phyloP scores from a whole-genome alignment of 352 stramenopile genomes.

The Pythium chondricola region DNA sequence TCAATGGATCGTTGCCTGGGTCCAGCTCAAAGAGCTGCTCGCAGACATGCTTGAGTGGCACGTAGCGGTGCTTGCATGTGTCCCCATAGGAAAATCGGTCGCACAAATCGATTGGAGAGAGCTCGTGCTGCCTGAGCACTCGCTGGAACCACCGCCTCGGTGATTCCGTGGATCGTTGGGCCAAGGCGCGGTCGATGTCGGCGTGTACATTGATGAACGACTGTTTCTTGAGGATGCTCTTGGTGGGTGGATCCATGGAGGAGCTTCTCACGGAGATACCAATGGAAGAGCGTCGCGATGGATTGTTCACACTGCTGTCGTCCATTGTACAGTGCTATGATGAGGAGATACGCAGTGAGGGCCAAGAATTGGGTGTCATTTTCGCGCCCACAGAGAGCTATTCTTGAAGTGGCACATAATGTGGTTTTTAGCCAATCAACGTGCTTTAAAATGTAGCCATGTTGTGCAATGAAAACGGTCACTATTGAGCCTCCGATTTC shows the following conservation, averaged over 20 bases:
- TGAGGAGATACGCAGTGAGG: no score
- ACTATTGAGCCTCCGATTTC: no score
- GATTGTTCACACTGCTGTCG: no score
- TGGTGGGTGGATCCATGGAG: background rate
- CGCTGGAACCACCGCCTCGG: constrained; percentile 51
- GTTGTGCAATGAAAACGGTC: no score
- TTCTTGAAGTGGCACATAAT: no score
- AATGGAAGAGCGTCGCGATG: background rate
- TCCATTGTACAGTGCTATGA: no score
- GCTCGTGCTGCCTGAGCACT: constrained; percentile 29
- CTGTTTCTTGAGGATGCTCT: constrained; percentile 18
- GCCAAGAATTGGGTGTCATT: no score
- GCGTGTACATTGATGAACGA: constrained; percentile 14
- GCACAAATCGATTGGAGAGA: constrained; percentile 51
- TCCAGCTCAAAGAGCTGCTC: constrained; percentile 55
- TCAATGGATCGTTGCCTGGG: constrained; percentile 36
- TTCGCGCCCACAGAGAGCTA: no score
- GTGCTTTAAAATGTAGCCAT: no score
- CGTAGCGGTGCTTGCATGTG: constrained; percentile 24
- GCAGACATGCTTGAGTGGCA: constrained; percentile 43
- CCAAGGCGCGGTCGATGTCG: constrained; percentile 7
- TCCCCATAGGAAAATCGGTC: constrained; percentile 48
- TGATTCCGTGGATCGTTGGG: constrained; percentile 10
- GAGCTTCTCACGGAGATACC: background rate
- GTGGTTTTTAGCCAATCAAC: no score